Conservation (phyloP, 2,329 filamentous ascomycete species). For the Hymenoscyphus infarciens region DNA sequence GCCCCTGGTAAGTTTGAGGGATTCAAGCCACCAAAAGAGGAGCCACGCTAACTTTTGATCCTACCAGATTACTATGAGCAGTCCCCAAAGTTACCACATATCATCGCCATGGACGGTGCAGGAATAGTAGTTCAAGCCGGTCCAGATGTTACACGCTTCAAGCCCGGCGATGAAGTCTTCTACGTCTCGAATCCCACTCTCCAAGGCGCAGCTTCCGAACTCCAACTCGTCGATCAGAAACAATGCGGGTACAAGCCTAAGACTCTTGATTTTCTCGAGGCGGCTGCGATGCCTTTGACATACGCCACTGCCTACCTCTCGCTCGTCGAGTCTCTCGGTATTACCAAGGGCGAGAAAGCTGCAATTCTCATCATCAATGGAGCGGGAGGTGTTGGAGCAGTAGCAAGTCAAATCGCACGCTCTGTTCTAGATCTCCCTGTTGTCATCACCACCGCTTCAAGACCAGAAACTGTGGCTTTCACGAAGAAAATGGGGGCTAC, state of each 20-base stretch:
- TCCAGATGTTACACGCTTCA: conserved; percentile 36
- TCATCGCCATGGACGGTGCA: conserved; percentile 43
- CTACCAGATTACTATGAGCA: conserved; percentile 36
- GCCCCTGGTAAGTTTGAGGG: conserved; percentile 24
- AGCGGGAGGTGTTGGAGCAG: conserved; percentile 43
- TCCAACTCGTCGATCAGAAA: conserved; percentile 41
- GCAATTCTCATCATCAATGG: conserved; percentile 45
- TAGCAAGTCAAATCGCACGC: conserved; percentile 44
- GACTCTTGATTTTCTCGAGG: conserved; percentile 38
- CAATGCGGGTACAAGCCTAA: conserved; percentile 40
- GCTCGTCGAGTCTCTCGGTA: conserved; percentile 42
- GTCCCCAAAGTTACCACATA: conserved; percentile 32
- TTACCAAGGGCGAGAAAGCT: conserved; percentile 25
- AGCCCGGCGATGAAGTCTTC: conserved; percentile 43
- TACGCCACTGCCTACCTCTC: conserved; percentile 43
- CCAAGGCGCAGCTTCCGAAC: conserved; percentile 43
- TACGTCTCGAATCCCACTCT: conserved; percentile 39
- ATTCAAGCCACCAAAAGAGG: not conserved
- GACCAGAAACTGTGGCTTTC: conserved; percentile 40
- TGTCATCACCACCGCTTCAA: conserved; percentile 43
- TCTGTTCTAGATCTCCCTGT: conserved; percentile 39
- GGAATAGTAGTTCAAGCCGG: conserved; percentile 39
- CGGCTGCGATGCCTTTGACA: conserved; percentile 43
- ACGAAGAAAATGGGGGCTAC: conserved; percentile 41
- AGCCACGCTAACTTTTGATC: not conserved